Percentiles rank a stretch among this genome's conserved stretches.
Evolutionary conservation across 768 basidiomycete genomes (phyloP).

Genomic region (Lentinula lateritia): DNA sequence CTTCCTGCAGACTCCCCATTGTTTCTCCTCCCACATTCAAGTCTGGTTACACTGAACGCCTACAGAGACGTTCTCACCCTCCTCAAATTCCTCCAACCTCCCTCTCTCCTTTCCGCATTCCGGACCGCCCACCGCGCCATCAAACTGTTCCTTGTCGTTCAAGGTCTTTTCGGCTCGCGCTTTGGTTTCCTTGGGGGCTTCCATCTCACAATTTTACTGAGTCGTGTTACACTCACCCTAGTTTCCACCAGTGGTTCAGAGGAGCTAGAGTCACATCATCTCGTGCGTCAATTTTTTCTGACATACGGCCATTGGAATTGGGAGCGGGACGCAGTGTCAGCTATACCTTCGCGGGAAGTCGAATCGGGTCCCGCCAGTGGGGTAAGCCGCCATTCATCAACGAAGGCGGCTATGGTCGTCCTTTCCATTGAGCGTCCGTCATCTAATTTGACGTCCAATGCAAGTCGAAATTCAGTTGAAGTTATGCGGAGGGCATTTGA

Average conservation of each 20-base stretch:
- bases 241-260: neutral
- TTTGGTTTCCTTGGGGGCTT: constrained; percentile 19
- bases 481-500: neutral
- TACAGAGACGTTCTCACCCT: constrained; percentile 13
- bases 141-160: constrained; percentile 10
- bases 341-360: constrained; percentile 3
- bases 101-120: constrained; percentile 7
- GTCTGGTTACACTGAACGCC: constrained; percentile 15
- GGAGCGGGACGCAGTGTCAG: constrained; percentile 9
- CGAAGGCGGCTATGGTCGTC: constrained; percentile 15
- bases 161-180: constrained; percentile 12
- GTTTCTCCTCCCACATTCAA: constrained; percentile 12
- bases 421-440: constrained; percentile 13
- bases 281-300: constrained; percentile 12
- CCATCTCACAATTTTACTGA: constrained; percentile 15
- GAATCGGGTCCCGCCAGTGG: neutral
- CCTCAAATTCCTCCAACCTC: constrained; percentile 2
- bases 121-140: constrained; percentile 12
- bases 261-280: constrained; percentile 7
- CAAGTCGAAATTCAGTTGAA: constrained; percentile 12
- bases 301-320: constrained; percentile 14
- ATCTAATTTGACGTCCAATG: constrained; percentile 11
- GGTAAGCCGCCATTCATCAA: constrained; percentile 1
- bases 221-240: constrained; percentile 4
- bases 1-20: constrained; percentile 10